Percentiles rank a stretch among this genome's conserved stretches.
phyloP scores from a whole-genome alignment of 495 filamentous ascomycete species.

The Hyphodiscus hymeniophilus region DNA sequence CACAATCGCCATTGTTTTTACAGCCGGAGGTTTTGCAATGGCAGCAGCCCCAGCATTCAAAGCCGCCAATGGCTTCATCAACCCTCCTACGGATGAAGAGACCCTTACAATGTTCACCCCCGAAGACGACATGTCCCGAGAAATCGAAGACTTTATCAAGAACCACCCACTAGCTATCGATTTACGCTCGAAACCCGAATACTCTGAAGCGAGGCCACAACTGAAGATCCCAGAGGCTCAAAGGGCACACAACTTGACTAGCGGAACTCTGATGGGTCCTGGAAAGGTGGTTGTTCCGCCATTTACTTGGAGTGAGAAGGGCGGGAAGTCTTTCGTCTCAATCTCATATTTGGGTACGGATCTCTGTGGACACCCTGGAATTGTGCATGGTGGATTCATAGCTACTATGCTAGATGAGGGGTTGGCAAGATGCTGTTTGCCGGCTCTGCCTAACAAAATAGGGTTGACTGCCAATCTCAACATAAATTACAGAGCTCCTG shows the following conservation, averaged over 20 bases:
- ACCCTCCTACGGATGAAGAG: constrained; percentile 60
- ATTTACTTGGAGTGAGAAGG: constrained; percentile 60
- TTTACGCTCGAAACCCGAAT: constrained; percentile 59
- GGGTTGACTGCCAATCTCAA: constrained; percentile 88
- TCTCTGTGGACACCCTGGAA: constrained; percentile 85
- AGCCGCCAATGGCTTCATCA: constrained; percentile 36
- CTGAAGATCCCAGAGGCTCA: constrained; percentile 66
- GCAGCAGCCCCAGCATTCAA: constrained; percentile 37
- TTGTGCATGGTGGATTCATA: constrained; percentile 85
- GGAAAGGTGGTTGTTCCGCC: constrained; percentile 79
- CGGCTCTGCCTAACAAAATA: constrained; percentile 78
- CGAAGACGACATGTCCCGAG: constrained; percentile 45
- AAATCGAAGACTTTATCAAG: constrained; percentile 65
- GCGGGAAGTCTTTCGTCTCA: constrained; percentile 63
- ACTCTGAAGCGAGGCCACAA: constrained; percentile 75
- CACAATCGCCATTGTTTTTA: constrained; percentile 35
- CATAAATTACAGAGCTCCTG: constrained; percentile 79
- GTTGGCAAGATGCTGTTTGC: constrained; percentile 83
- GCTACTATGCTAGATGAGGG: constrained; percentile 93
- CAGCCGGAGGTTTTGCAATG: constrained; percentile 46
- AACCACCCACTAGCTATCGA: constrained; percentile 60
- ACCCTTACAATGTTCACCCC: constrained; percentile 60
- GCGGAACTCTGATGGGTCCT: constrained; percentile 66
- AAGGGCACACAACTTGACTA: constrained; percentile 70
- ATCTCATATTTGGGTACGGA: constrained; percentile 74